Evolutionary conservation across 495 filamentous ascomycete genomes (phyloP), one percentile per base, ranked within the genome.

Genomic region (Penicillium salamii): DNA sequence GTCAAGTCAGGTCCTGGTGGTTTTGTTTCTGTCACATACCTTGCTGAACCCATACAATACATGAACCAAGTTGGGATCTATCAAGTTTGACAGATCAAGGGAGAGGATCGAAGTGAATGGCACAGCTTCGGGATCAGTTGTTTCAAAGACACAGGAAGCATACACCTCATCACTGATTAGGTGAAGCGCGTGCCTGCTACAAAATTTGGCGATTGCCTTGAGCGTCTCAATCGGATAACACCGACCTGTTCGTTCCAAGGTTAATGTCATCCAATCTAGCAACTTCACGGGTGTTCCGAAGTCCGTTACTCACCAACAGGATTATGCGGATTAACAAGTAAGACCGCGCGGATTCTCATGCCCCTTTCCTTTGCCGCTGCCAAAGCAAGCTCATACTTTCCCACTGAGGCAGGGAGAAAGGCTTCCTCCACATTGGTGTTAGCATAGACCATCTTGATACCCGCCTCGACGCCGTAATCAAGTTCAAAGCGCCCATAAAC

Each of bases 131-230:
- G 61, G 53, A 20, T 69, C 55, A 6, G 65, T 62, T 1, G 66
- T 57, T 15, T 68, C 65, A 54, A 75, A 85, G 0, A 80, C 68
- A 14, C 69, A 78, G 3, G 79, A 64, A 4, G 78, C 82, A 57
- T 84, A 85, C 5, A 85, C 70, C 54, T 86, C 83, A 50, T 86
- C 82, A 38, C 73, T 76, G 31, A 85, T 76, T 5, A 85, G 57
- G 55, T 86, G 83, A 11, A 86, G 70, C 15, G 60, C 55, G 44
- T 82, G 62, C 32, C 71, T 67, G 7, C 73, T 59, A 45, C 82
- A 86, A 37, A 85, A 69, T 5, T 60, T 62, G 58, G 81, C 65
- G 28, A 81, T 70, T 18, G 58, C 75, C 17, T 65, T 50, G 1
- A 85, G 59, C 0, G 72, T 74, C 15, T 78, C 69, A 9, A 45